Percentiles rank a stretch among this genome's conserved stretches.
Evolutionary conservation across 495 filamentous ascomycete species (phyloP).

Genomic region (Aspergillus diversus): DNA sequence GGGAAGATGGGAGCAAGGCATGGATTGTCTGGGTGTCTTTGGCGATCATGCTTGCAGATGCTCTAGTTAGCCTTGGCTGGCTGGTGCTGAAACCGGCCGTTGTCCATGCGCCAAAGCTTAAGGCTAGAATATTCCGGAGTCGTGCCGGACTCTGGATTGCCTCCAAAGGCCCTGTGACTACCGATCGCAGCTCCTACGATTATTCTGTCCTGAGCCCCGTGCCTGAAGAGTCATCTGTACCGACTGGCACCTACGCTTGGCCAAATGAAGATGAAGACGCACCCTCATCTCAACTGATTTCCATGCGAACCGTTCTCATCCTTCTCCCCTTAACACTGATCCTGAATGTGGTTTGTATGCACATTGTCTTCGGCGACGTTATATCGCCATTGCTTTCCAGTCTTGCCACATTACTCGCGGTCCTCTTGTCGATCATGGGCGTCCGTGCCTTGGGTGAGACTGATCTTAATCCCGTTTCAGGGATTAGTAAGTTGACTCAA

Average conservation of each 20-base stretch:
- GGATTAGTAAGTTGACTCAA: slow-evolving; percentile 95
- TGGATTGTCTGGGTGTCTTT: slow-evolving; percentile 98
- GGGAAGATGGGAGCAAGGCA: slow-evolving; percentile 89
- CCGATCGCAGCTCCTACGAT: slow-evolving; percentile 32
- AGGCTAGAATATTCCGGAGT: slow-evolving; percentile 33
- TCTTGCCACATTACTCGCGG: slow-evolving; percentile 81
- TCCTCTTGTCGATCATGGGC: slow-evolving; percentile 92
- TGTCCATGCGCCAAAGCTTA: slow-evolving; percentile 40
- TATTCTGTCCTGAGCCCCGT: slow-evolving; percentile 46
- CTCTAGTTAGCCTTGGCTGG: slow-evolving; percentile 83
- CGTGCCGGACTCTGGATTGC: slow-evolving; percentile 33
- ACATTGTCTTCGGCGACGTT: slow-evolving; percentile 71
- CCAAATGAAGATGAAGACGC: slow-evolving; percentile 67
- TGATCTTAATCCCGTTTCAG: slow-evolving; percentile 94
- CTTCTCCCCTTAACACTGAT: slow-evolving; percentile 75
- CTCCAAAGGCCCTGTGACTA: slow-evolving; percentile 11
- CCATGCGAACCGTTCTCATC: slow-evolving; percentile 68
- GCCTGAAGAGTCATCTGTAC: slow-evolving; percentile 27
- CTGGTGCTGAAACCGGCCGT: slow-evolving; percentile 68
- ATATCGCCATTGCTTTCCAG: slow-evolving; percentile 69
- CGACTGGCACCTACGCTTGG: slow-evolving; percentile 6
- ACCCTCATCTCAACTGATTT: slow-evolving; percentile 80
- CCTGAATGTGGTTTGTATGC: slow-evolving; percentile 79
- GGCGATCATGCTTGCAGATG: slow-evolving; percentile 96
- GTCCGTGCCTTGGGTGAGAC: slow-evolving; percentile 94